phyloP scores from a whole-genome alignment of 208 protist genomes.

The Trypanosoma conorhini region DNA sequence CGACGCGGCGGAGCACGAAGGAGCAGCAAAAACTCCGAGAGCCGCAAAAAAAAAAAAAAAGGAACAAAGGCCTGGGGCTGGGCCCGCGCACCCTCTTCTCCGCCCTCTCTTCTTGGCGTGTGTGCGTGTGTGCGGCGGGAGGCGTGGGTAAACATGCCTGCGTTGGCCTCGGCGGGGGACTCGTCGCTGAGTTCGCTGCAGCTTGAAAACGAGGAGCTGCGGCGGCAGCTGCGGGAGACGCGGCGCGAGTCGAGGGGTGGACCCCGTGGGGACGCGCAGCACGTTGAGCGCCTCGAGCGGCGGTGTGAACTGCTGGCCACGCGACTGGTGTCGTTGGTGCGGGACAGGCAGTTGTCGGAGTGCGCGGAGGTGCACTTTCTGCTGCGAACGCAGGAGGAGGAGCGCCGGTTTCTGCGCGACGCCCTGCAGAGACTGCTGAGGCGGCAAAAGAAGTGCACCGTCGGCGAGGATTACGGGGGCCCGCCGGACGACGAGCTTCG shows the following conservation, averaged over 20 bases:
- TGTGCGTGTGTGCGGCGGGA: background rate
- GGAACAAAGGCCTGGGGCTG: background rate
- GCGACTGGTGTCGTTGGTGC: conserved; percentile 41
- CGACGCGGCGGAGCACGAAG: background rate
- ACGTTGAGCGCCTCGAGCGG: conserved; percentile 16
- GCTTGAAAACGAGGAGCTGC: conserved; percentile 61
- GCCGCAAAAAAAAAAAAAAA: background rate
- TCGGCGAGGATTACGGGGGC: background rate
- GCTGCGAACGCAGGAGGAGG: conserved; percentile 67
- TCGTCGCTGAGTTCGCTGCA: conserved; percentile 40
- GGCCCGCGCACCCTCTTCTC: background rate
- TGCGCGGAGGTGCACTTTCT: conserved; percentile 64
- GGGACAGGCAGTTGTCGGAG: conserved; percentile 59
- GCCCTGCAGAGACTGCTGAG: conserved; percentile 44
- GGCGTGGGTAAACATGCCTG: background rate
- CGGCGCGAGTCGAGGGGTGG: conserved; percentile 16
- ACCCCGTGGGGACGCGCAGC: background rate
- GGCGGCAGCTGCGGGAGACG: conserved; percentile 44
- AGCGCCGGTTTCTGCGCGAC: conserved; percentile 59
- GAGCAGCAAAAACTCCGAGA: background rate
- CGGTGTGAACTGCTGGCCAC: conserved; percentile 55
- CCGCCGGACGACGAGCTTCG: background rate
- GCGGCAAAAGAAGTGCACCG: conserved; percentile 22
- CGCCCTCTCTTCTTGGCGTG: background rate
- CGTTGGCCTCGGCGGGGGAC: background rate